A percentile compares a stretch with the other conserved stretches of the same genome.
phyloP scores from a whole-genome alignment of 805 yeast species.

The Saccharomycopsis capsularis region DNA sequence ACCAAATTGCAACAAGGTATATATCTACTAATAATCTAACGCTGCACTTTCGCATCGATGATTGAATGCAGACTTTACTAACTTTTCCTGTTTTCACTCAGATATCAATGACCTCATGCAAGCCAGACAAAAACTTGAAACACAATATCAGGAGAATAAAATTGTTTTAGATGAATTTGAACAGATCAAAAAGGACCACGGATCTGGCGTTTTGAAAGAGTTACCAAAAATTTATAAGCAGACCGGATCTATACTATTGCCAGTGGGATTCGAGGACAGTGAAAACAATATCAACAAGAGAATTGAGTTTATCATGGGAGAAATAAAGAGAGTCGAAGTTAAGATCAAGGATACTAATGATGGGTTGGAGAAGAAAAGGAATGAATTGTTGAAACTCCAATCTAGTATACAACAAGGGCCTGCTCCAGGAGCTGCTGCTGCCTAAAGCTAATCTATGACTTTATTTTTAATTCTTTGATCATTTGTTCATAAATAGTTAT shows the following conservation, averaged over 20 bases:
- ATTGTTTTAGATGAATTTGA: slow-evolving; percentile 82
- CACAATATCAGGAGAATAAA: slow-evolving; percentile 89
- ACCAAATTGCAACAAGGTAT: slow-evolving; percentile 16
- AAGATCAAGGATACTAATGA: slow-evolving; percentile 52
- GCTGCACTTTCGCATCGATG: not conserved
- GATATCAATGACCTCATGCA: slow-evolving; percentile 41
- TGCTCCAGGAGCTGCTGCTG: too few species aligned
- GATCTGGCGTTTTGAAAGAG: slow-evolving; percentile 30
- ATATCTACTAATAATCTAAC: not conserved
- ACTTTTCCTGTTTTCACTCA: not conserved
- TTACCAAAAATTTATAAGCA: slow-evolving; percentile 78
- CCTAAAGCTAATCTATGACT: too few species aligned
- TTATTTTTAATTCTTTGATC: too few species aligned
- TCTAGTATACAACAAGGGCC: too few species aligned
- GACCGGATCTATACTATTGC: slow-evolving; percentile 86
- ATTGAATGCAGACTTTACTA: not conserved
- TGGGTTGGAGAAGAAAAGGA: slow-evolving; percentile 53
- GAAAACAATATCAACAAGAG: slow-evolving; percentile 78
- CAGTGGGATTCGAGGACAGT: slow-evolving; percentile 83
- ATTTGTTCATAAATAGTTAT: too few species aligned
- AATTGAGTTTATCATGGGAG: slow-evolving; percentile 76
- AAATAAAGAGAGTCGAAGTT: slow-evolving; percentile 70
- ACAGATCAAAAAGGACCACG: slow-evolving; percentile 13
- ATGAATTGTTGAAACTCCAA: slow-evolving; percentile 43
- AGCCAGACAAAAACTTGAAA: slow-evolving; percentile 81